Base-by-base conservation (phyloP, 2,329 filamentous ascomycete species). In the Cordyceps pruinosa region DNA sequence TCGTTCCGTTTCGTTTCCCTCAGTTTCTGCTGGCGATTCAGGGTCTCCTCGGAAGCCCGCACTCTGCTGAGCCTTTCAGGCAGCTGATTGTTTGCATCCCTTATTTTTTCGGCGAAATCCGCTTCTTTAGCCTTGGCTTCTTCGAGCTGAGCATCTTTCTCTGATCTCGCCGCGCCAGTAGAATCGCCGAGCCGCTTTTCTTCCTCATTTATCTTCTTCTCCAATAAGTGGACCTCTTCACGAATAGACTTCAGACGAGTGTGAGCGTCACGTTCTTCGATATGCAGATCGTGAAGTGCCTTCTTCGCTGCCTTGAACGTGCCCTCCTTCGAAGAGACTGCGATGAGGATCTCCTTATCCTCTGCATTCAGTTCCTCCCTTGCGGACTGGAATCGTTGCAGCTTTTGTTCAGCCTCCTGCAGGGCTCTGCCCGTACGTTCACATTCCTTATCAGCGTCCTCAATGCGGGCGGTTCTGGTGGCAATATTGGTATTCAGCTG, bases 91-190 rank as follows among this genome's bases (percentile, higher is more conserved):
- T 64, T 69, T 17, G 60, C 61, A 9, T 69, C 62, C 1, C 63
- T 61, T 17, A 71, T 67, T 17, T 66, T 61, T 8, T 67, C 61
- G 21, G 63, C 61, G 9, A 72, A 39, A 1, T 59, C 52, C 45
- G 61, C 61, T 45, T 72, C 70, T 26, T 61, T 61, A 2, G 62
- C 63, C 4, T 58, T 60, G 21, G 70, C 66, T 23, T 68, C 62
- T 4, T 64, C 60, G 25, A 77, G 66, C 64, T 84, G 81, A 13
- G 84, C 83, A 19, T 82, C 73, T 65, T 85, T 89, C 61, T 79
- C 75, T 9, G 81, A 76, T 65, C 88, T 83, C 25, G 82, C 82
- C 26, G 87, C 88, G 37, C 90, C 89, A 63, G 88, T 86, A 2
- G 83, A 80, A 45, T 84, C 80, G 44, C 82, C 78, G 8, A 96